Evolutionary conservation across 345 rosid species (phyloP), one percentile per base, ranked within the genome.

Genomic region (Microthlaspi erraticum): DNA sequence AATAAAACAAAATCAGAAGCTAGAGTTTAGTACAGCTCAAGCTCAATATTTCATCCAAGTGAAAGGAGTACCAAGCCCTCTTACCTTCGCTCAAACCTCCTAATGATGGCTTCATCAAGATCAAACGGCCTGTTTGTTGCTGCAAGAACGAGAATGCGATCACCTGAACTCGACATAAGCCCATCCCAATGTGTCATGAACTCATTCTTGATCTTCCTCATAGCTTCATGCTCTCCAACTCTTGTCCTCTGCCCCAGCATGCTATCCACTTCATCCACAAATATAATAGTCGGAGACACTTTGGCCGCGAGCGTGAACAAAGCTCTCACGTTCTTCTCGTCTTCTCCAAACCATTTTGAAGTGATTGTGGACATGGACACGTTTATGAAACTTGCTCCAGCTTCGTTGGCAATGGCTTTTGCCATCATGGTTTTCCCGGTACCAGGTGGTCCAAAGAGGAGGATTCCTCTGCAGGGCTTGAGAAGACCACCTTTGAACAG

Each of bases 111-210:
- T 80, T 95, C 99, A 76, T 95, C 98, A 8, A 95, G 99, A 82
- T 95, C 99, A 66, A 95, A 95, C 12, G 99, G 99, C 64, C 99
- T 87, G 80, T 95, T 95, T 53, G 99, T 95, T 59, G 99, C 99
- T 56, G 98, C 99, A 75, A 95, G 99, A 78, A 95, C 99, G 20
- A 95, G 96, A 81, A 95, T 90, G 34, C 88, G 78, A 31, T 92
- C 97, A 20, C 91, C 90, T 0, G 90, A 3, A 71, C 83, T 92
- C 41, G 97, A 82, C 89, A 92, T 67, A 52, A 95, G 83, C 48
- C 98, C 99, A 82, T 95, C 99, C 99, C 99, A 95, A 61, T 92
- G 99, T 2, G 96, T 70, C 99, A 92, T 95, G 83, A 95, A 95
- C 81, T 95, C 98, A 13, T 95, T 95, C 75, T 95, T 92, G 3